A percentile compares a stretch with the other conserved stretches of the same genome.
phyloP scores from a whole-genome alignment of 1,284 basidiomycete genomes.

The Fomes fomentarius region DNA sequence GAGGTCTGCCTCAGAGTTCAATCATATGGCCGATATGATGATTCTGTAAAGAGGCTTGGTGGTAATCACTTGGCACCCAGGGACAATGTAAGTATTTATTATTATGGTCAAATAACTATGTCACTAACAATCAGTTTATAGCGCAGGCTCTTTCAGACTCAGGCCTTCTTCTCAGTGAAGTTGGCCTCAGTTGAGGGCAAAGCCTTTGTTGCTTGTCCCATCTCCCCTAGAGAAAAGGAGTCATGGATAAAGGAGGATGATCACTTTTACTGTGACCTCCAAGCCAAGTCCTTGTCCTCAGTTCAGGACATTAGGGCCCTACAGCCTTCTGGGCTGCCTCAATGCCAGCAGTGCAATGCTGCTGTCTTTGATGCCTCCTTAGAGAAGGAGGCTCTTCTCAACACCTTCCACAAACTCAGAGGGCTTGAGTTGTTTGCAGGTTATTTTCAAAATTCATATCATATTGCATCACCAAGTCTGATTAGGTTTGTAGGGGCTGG shows the following conservation, averaged over 20 bases:
- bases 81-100: constrained; percentile 21
- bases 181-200: constrained; percentile 48
- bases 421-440: constrained; percentile 70
- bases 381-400: constrained; percentile 35
- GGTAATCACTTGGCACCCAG: neutral
- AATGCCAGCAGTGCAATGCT: constrained; percentile 7
- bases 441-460: constrained; percentile 26
- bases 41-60: constrained; percentile 23
- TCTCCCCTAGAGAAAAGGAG: constrained; percentile 39
- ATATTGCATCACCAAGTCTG: neutral
- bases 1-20: constrained; percentile 33
- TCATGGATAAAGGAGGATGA: constrained; percentile 54
- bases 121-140: constrained; percentile 26
- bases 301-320: constrained; percentile 35
- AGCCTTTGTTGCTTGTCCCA: constrained; percentile 21
- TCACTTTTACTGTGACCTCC: constrained; percentile 56
- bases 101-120: neutral
- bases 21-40: constrained; percentile 46
- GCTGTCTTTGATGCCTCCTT: constrained; percentile 32
- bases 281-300: constrained; percentile 20
- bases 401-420: constrained; percentile 45
- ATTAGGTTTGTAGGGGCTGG: constrained; percentile 55
- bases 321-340: neutral
- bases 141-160: constrained; percentile 49
- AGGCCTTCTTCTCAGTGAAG: constrained; percentile 31